Evolutionary conservation across 306 rosid genomes (phyloP), one percentile per base, ranked within the genome.

Genomic region (Ziziphus jujuba): DNA sequence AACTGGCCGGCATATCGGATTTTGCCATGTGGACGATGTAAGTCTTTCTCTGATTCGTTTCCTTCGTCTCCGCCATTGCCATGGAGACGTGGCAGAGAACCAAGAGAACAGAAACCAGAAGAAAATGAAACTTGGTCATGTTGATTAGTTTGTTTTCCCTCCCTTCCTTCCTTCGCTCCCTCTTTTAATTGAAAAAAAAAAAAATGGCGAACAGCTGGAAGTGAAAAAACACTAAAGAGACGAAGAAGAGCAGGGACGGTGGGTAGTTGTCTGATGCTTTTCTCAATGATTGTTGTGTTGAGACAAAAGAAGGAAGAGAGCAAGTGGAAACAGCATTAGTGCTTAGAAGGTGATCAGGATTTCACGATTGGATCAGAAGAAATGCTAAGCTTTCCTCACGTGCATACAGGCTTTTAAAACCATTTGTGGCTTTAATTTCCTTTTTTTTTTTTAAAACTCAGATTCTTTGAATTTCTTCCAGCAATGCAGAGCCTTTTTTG

Each of bases 21-120:
- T 82, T 85, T 23, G 87, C 84, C 76, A 84, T 71, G 59, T 85
- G 88, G 5, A 92, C 85, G 14, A 92, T 84, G 88, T 87, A 92
- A 36, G 95, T 87, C 12, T 44, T 64, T 67, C 70, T 71, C 15
- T 56, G 70, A 7, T 52, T 23, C 14, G 52, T 55, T 0, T 2
- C 24, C 15, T 2, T 53, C 40, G 56, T 71, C 59, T 78, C 70
- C 22, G 6, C 54, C 11, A 21, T 71, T 1, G 84, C 89, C 56
- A 73, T 13, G n/a, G 86, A 73, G 0, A 50, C 73, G 21, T 56
- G 52, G 63, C 62, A 66, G 11, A 68, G 6, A n/a, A 66, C 40
- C 48, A 84, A 43, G 44, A 84, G 16, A 5, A 82, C 55, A 60
- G 75, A 44, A 10, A 68, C n/a, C 48, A 48, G 9, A 7, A 64